Conservation (phyloP, 2,329 filamentous ascomycete genomes). For the Aspergillus latus region DNA sequence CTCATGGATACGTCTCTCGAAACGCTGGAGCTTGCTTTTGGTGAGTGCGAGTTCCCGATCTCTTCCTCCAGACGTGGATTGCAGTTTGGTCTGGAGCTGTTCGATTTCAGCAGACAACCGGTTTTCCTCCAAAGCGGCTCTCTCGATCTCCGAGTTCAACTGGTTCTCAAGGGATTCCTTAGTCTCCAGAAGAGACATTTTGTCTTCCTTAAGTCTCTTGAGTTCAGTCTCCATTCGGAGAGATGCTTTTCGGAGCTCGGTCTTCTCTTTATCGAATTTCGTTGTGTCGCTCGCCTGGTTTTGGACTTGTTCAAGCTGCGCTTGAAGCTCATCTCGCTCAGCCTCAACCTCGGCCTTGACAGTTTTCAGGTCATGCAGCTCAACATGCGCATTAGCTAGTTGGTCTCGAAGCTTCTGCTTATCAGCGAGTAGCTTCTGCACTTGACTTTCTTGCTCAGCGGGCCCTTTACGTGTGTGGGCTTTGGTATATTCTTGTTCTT, state of each 20-base stretch:
- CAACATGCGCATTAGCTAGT: conserved; percentile 58
- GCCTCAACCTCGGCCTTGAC: conserved; percentile 60
- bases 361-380: conserved; percentile 60
- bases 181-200: conserved; percentile 56
- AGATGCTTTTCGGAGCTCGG: conserved; percentile 67
- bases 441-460: conserved; percentile 58
- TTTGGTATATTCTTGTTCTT: conserved; percentile 63
- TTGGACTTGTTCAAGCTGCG: conserved; percentile 57
- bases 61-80: conserved; percentile 38
- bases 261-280: conserved; percentile 65
- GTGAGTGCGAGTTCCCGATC: conserved; percentile 53
- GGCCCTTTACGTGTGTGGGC: conserved; percentile 58
- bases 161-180: conserved; percentile 62
- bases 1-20: conserved; percentile 58
- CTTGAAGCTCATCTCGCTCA: conserved; percentile 67
- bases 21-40: conserved; percentile 62
- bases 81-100: conserved; percentile 54
- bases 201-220: conserved; percentile 66
- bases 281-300: conserved; percentile 59
- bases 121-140: conserved; percentile 65
- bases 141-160: conserved; percentile 65
- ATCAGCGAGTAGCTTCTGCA: conserved; percentile 59
- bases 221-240: conserved; percentile 67
- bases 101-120: conserved; percentile 53
- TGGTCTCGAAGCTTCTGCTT: conserved; percentile 65